Evolutionary conservation across 495 filamentous ascomycete species (phyloP).

Genomic region (Trichoderma parareesei): DNA sequence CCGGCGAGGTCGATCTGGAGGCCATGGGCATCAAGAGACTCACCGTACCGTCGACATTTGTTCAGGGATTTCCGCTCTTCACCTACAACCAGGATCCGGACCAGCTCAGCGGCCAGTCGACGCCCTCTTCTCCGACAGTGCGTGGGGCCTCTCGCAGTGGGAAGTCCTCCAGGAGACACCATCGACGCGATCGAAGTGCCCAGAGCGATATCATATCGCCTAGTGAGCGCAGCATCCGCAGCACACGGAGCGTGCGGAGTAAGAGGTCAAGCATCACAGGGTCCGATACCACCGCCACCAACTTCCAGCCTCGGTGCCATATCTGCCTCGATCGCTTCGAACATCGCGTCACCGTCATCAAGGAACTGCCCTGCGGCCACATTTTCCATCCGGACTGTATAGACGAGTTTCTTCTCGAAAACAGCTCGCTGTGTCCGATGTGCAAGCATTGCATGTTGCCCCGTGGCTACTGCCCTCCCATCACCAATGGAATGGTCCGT

Average conservation of each 20-base stretch:
- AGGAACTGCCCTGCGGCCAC: constrained; percentile 79
- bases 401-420: constrained; percentile 62
- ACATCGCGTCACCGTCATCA: constrained; percentile 56
- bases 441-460: constrained; percentile 75
- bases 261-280: constrained; percentile 14
- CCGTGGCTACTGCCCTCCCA: constrained; percentile 53
- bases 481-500: constrained; percentile 80
- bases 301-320: constrained; percentile 66
- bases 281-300: constrained; percentile 26
- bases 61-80: constrained; percentile 67
- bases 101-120: constrained; percentile 4
- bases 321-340: constrained; percentile 83
- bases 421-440: constrained; percentile 74
- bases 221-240: not conserved
- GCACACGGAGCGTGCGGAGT: constrained; percentile 11
- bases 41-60: constrained; percentile 57
- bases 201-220: constrained; percentile 12
- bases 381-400: constrained; percentile 90
- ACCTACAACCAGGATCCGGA: constrained; percentile 51
- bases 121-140: not conserved
- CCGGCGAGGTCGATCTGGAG: constrained; percentile 75
- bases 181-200: constrained; percentile 12
- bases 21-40: constrained; percentile 67
- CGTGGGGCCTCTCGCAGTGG: constrained; percentile 12
- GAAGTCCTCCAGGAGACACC: constrained; percentile 11